Percentiles rank a stretch among this genome's conserved stretches.
These are phyloP conservation scores for Pittosporum tobira DNA, from an alignment of 129 eudicot genomes.

Conservation along the genomic window DNA sequence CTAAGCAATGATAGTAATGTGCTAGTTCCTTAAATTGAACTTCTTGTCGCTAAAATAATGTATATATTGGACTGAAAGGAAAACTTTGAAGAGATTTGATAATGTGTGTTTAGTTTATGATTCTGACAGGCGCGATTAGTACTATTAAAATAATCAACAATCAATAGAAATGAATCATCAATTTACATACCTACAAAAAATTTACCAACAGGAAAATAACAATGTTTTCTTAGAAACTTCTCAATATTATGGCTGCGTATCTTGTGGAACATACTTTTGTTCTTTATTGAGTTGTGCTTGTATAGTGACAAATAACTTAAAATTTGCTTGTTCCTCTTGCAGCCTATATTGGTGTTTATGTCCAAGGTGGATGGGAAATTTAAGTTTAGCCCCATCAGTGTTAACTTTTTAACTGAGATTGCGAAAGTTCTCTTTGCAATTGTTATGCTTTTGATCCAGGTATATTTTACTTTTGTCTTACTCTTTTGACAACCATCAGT, in stretches of 20 bases:
- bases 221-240: background rate
- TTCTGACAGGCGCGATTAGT: too few relatives aligned
- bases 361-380: slow-evolving; percentile 99
- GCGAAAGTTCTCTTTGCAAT: slow-evolving; percentile 89
- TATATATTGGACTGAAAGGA: too few relatives aligned
- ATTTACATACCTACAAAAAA: too few relatives aligned
- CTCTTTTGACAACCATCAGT: background rate
- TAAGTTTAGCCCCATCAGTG: slow-evolving; percentile 97
- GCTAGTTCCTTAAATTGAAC: too few relatives aligned
- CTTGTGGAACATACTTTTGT: slow-evolving; percentile 9
- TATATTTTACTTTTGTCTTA: slow-evolving; percentile 17
- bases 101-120: too few relatives aligned
- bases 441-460: slow-evolving; percentile 88
- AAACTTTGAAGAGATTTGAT: too few relatives aligned
- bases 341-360: slow-evolving; percentile 97
- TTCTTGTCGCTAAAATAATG: too few relatives aligned
- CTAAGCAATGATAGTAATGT: too few relatives aligned
- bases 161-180: too few relatives aligned
- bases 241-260: background rate
- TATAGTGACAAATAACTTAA: slow-evolving; percentile 7
- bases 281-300: slow-evolving; percentile 1
- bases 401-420: slow-evolving; percentile 88
- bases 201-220: too few relatives aligned
- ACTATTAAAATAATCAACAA: too few relatives aligned
- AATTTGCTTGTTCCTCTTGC: slow-evolving; percentile 19